Evolutionary conservation across 169 alveolate species (phyloP).

Genomic region (Eimeria nieschulzi): DNA sequence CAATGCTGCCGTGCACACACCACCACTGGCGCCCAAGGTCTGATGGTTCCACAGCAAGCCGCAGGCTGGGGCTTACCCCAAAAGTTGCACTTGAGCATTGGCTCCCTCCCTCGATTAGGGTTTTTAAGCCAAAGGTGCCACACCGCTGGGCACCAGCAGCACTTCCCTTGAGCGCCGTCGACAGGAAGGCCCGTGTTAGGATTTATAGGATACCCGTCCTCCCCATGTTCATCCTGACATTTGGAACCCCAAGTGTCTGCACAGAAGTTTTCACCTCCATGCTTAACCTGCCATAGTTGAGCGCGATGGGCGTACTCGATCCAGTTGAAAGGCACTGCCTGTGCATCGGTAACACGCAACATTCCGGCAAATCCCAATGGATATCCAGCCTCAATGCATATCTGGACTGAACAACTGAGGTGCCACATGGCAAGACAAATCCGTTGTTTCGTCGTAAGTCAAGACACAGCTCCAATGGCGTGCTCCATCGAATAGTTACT

Average conservation of each 20-base stretch:
- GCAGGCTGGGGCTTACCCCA: slow-evolving; percentile 21
- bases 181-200: slow-evolving; percentile 65
- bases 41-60: too few relatives aligned
- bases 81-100: slow-evolving; percentile 67
- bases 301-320: slow-evolving; percentile 69
- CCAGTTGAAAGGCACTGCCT: slow-evolving; percentile 70
- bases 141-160: slow-evolving; percentile 67
- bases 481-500: too few relatives aligned
- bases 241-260: slow-evolving; percentile 55
- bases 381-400: neutral
- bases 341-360: neutral
- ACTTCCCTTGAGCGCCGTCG: slow-evolving; percentile 69
- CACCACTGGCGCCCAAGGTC: too few relatives aligned
- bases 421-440: too few relatives aligned
- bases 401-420: neutral
- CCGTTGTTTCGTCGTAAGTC: too few relatives aligned
- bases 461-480: too few relatives aligned
- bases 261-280: slow-evolving; percentile 55
- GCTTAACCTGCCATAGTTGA: slow-evolving; percentile 43
- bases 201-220: slow-evolving; percentile 46
- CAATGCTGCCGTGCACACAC: too few relatives aligned
- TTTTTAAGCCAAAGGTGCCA: slow-evolving; percentile 64
- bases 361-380: neutral
- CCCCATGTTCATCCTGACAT: slow-evolving; percentile 67
- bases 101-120: slow-evolving; percentile 66